phyloP scores from a whole-genome alignment of 768 basidiomycete genomes.

The Hebeloma cylindrosporum region DNA sequence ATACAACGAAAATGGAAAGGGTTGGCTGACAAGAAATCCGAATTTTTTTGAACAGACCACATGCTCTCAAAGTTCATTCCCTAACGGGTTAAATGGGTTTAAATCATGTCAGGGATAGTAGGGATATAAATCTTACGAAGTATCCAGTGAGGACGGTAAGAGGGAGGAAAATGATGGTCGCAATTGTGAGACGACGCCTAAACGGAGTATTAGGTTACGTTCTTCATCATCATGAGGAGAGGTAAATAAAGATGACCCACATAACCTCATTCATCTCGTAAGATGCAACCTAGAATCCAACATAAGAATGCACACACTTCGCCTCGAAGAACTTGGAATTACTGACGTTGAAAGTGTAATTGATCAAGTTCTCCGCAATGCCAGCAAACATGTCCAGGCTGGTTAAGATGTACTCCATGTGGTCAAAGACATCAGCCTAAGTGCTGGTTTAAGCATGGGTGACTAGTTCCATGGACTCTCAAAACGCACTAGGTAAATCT shows the following conservation, averaged over 20 bases:
- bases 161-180: constrained; percentile 71
- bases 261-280: constrained; percentile 79
- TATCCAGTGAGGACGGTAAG: constrained; percentile 71
- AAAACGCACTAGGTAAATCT: constrained; percentile 59
- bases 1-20: neutral
- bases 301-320: constrained; percentile 2
- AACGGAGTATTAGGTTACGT: neutral
- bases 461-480: neutral
- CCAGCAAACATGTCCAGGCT: constrained; percentile 74
- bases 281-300: constrained; percentile 54
- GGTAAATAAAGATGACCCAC: constrained; percentile 32
- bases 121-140: constrained; percentile 36
- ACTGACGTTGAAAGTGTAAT: constrained; percentile 72
- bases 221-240: neutral
- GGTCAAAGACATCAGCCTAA: constrained; percentile 74
- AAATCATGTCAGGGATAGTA: neutral
- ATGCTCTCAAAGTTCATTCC: constrained; percentile 66
- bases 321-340: neutral
- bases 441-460: constrained; percentile 1
- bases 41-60: constrained; percentile 46
- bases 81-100: constrained; percentile 29
- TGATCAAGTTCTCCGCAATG: constrained; percentile 70
- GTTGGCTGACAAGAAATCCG: constrained; percentile 46
- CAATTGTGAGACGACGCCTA: constrained; percentile 65
- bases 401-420: constrained; percentile 69